Conservation (phyloP, 2,329 filamentous ascomycete species). For the Microsporum audouinii region DNA sequence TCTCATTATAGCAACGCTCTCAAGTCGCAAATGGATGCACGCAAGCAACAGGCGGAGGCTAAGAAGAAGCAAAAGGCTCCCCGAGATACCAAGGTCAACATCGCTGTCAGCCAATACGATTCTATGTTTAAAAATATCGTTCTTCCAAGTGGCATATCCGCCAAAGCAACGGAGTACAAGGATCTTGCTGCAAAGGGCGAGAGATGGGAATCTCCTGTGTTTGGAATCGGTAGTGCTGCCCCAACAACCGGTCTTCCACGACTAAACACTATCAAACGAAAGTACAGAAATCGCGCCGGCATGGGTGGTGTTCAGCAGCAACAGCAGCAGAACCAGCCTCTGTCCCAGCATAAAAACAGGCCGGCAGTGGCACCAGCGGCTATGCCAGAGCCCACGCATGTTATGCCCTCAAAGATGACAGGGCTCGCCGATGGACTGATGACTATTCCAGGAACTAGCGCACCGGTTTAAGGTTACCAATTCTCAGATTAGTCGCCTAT, state of each 20-base stretch:
- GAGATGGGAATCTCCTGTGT: constrained; percentile 89
- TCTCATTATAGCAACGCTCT: constrained; percentile 66
- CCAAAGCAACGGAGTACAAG: constrained; percentile 89
- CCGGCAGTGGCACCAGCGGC: not conserved
- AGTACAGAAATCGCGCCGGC: constrained; percentile 26
- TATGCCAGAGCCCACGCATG: not conserved
- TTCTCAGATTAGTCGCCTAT: too few relatives aligned
- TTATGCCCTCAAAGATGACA: not conserved
- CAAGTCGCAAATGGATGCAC: constrained; percentile 61
- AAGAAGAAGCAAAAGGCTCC: constrained; percentile 44
- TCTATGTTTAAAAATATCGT: constrained; percentile 84
- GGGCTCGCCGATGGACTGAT: not conserved
- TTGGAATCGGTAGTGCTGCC: constrained; percentile 68
- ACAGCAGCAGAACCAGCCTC: not conserved
- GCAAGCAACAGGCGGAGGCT: constrained; percentile 69
- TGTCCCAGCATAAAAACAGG: not conserved
- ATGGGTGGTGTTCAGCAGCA: not conserved
- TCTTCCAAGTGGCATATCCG: constrained; percentile 77
- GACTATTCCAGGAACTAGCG: constrained; percentile 3
- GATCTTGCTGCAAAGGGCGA: constrained; percentile 79
- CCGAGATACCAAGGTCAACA: constrained; percentile 61
- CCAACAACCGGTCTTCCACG: constrained; percentile 61
- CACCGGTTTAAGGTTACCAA: not conserved
- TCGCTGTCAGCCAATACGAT: constrained; percentile 76
- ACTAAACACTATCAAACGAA: constrained; percentile 44